These are phyloP conservation scores for Hymenoscyphus fructigenus DNA, from an alignment of 2,329 filamentous ascomycete species.

Conservation along the genomic window DNA sequence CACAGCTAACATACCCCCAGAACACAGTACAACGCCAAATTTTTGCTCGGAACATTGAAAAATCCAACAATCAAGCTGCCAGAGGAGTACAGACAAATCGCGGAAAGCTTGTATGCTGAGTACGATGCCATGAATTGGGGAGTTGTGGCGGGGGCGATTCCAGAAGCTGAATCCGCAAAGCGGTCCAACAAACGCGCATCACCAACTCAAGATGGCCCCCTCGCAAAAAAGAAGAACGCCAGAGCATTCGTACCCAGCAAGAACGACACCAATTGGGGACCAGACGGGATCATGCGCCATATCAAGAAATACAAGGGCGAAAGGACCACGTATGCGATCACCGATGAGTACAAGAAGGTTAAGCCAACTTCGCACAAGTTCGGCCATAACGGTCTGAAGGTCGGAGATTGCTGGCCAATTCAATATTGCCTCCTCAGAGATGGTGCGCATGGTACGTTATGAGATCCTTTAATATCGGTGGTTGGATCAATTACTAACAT, in stretches of 20 bases:
- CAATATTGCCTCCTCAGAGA: slow-evolving; percentile 6
- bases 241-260: neutral
- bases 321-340: neutral
- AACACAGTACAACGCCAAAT: neutral
- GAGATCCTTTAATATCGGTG: neutral
- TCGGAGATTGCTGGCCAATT: slow-evolving; percentile 12
- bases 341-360: neutral
- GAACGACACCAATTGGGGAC: slow-evolving; percentile 10
- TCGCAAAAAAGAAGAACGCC: neutral
- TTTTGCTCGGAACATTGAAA: neutral
- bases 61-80: slow-evolving; percentile 5
- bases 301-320: slow-evolving; percentile 5
- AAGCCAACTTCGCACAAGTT: neutral
- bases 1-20: neutral
- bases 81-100: slow-evolving; percentile 1
- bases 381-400: slow-evolving; percentile 7
- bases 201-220: neutral
- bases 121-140: slow-evolving; percentile 12
- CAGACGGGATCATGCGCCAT: slow-evolving; percentile 7
- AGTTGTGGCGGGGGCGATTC: neutral
- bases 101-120: slow-evolving; percentile 1
- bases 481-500: slow-evolving; percentile 1
- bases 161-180: neutral
- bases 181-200: neutral
- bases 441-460: slow-evolving; percentile 14